Evolutionary conservation across 192 early-diverging fungal genomes (phyloP), one percentile per base, ranked within the genome.

Genomic region (Borealophlyctis nickersoniae): DNA sequence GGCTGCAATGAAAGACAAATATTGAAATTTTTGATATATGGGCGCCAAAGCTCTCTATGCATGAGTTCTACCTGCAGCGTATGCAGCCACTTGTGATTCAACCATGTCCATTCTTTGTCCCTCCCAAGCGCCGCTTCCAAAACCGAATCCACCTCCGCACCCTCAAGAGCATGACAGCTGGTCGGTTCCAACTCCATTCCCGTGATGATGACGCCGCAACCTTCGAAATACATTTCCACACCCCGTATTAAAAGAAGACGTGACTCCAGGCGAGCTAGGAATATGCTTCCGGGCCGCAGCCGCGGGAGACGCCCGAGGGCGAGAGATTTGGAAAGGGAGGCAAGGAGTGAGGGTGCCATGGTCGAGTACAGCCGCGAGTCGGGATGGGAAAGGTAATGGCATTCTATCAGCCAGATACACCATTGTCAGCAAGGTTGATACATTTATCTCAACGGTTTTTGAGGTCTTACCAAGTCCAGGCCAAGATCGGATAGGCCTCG

Each of bases 161-260:
- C 68, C 52, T 80, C 78, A 0, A 71, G 49, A 31, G 72, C 69
- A 55, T 80, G 78, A 51, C 78, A 80, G 56, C 70, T 73, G 3
- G 78, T 80, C 2, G 72, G 72, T 32, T 74, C 69, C 56, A 77
- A 56, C 51, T 80, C 78, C 1, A 69, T 45, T 0, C 74, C 74
- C 1, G 65, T 59, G 0, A 80, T 56, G 49, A 70, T 22, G 24
- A 73, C 59, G 2, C 52, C 54, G 34, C 49, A 39, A 4, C 72
- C 74, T 24, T 80, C 78, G 51, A 29, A 67, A 66, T 76, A 74
- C 14, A 19, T 29, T 56, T 80, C 78, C 4, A 74, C 59, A 0
- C 59, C 49, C 14, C 75, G 59, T 9, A 80, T 36, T 11, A 80
- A 33, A 14, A 80, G 5, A 19, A 77, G 61, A 29, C 70, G 70